These are phyloP conservation scores for Gypsophila paniculata DNA, from an alignment of 179 eudicot genomes.

Conservation along the genomic window DNA sequence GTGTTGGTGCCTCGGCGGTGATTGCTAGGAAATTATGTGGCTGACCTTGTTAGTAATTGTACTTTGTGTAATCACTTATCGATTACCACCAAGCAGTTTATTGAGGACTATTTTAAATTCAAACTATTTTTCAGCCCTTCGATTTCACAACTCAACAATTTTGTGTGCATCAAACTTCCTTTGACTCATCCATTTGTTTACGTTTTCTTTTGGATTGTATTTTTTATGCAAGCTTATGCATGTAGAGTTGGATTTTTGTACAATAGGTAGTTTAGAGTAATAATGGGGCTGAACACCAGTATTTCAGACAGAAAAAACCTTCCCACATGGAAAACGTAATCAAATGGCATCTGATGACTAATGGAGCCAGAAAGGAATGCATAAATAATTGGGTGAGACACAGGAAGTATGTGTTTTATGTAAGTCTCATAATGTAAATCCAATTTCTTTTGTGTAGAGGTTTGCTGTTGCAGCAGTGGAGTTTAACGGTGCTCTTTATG, in stretches of 20 bases:
- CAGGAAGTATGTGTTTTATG: background rate
- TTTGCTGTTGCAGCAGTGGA: slow-evolving; percentile 43
- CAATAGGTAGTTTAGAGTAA: no score
- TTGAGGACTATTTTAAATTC: slow-evolving; percentile 8
- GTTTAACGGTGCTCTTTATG: slow-evolving; percentile 37
- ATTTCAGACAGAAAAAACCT: background rate
- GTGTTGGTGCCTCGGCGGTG: background rate
- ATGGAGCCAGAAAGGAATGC: background rate
- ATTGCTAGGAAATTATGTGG: background rate
- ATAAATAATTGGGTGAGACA: background rate
- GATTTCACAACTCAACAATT: background rate
- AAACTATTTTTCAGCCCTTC: background rate
- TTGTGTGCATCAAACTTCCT: background rate
- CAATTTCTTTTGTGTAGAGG: slow-evolving; percentile 31
- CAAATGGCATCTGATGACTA: background rate
- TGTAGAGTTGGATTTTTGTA: background rate
- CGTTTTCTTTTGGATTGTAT: no score
- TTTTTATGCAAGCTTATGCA: background rate
- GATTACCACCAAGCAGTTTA: background rate
- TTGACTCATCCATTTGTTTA: no score
- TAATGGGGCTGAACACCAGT: background rate
- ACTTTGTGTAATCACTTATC: background rate
- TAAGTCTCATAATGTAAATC: slow-evolving; percentile 8
- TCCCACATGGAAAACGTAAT: background rate
- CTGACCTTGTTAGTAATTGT: background rate